phyloP scores from a whole-genome alignment of 2,329 filamentous ascomycete species.

The Orbilia brochopaga region DNA sequence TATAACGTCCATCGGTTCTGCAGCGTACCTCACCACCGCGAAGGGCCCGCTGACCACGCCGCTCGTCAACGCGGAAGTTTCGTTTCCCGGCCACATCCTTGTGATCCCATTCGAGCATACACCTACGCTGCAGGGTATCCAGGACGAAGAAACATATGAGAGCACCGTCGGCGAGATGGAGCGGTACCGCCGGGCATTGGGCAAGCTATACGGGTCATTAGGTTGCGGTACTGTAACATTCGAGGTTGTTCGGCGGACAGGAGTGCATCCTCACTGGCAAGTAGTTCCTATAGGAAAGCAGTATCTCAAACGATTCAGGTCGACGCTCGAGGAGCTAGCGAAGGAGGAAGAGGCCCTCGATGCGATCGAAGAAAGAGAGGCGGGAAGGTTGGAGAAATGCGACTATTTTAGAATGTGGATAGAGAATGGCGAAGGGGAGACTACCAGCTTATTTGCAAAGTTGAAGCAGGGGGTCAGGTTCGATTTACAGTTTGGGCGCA shows the following conservation, averaged over 20 bases:
- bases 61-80: conserved; percentile 68
- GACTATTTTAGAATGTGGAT: conserved; percentile 86
- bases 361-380: conserved; percentile 52
- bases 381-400: conserved; percentile 55
- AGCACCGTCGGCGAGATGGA: conserved; percentile 80
- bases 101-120: conserved; percentile 87
- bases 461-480: conserved; percentile 76
- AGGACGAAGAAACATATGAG: conserved; percentile 59
- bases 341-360: conserved; percentile 66
- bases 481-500: conserved; percentile 86
- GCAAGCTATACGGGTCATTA: conserved; percentile 74
- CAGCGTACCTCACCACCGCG: conserved; percentile 86
- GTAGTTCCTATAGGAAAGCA: conserved; percentile 76
- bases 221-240: conserved; percentile 78
- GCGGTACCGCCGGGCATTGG: conserved; percentile 76
- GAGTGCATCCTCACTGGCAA: conserved; percentile 87
- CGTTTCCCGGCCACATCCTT: conserved; percentile 83
- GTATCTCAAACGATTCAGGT: conserved; percentile 70
- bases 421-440: conserved; percentile 59
- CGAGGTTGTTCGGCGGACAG: conserved; percentile 82
- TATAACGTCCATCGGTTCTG: conserved; percentile 84
- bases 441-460: conserved; percentile 72
- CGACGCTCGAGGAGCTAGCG: conserved; percentile 84
- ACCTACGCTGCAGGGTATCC: conserved; percentile 73
- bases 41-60: conserved; percentile 83